Base-by-base conservation (phyloP, 371 early-diverging fungal genomes). In the Choanephora cucurbitarum region DNA sequence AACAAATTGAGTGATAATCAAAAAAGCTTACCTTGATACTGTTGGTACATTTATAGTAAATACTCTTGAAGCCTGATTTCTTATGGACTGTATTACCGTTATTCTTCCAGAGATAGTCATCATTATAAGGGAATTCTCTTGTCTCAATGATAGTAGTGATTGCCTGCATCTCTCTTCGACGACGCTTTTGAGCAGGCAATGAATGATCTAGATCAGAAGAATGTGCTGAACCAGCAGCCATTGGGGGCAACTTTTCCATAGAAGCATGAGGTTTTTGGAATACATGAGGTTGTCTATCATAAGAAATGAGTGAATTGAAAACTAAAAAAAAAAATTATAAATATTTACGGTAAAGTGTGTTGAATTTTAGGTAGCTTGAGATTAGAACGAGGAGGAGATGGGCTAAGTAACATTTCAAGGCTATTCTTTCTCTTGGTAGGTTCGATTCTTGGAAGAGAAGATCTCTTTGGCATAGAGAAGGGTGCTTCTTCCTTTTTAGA, bases 41-140 rank as follows among this genome's bases (percentile, higher is more conserved):
- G 44, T 73, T 70, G 33, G 73, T 64, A 39, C 82, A 81, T 55
- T 81, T 81, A 50, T 77, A 81, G 44, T 81, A 81, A 41, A 81
- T 73, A 51, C 80, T 79, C 59, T 75, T 79, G 44, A 67, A 69
- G 31, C 82, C 82, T 18, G 80, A 70, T 58, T 79, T 79, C 62
- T 72, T 73, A 28, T 79, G 79, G 2, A 70, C 62, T 17, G 82
- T 81, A 57, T 81, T 81, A 23, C 82, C 80, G 50, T 82, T 82
- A 62, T 82, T 82, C 61, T 80, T 79, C 82, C 82, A 82, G 0
- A 82, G 60, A 52, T 73, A 82, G 5, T 72, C 67, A 52, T 82
- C 82, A 18, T 64, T 46, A 44, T 73, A 70, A 17, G 77, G 80
- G 55, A 52, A 64, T 31, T 82, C 79, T 44, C 56, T 68, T 4